Evolutionary conservation across 768 basidiomycete genomes (phyloP).

Genomic region (Boletus vinaceobasis): DNA sequence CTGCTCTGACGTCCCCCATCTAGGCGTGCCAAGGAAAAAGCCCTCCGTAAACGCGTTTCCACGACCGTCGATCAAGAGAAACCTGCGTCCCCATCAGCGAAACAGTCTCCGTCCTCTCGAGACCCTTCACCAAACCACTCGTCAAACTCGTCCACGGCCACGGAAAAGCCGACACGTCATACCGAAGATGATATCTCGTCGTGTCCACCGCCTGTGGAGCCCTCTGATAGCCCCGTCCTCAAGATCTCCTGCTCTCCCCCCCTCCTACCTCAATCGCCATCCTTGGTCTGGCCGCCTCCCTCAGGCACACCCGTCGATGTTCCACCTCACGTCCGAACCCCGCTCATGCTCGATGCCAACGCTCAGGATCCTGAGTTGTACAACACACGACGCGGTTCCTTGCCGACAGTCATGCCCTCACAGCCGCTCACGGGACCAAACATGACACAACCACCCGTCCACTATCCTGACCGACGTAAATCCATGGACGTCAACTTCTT

Average conservation of each 20-base stretch:
- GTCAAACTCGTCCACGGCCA: constrained; percentile 36
- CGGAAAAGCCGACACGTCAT: constrained; percentile 35
- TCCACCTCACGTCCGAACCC: constrained; percentile 24
- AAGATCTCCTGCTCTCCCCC: constrained; percentile 25
- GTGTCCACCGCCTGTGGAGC: not conserved
- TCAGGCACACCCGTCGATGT: constrained; percentile 29
- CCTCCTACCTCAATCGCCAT: constrained; percentile 4
- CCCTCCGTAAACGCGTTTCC: constrained; percentile 49
- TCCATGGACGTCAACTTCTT: constrained; percentile 45
- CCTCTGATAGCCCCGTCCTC: constrained; percentile 12
- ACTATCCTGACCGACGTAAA: constrained; percentile 36
- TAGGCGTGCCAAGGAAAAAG: constrained; percentile 86
- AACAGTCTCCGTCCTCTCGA: constrained; percentile 12
- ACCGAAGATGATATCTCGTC: constrained; percentile 13
- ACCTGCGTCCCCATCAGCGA: not conserved
- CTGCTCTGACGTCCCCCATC: constrained; percentile 10
- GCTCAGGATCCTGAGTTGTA: constrained; percentile 32
- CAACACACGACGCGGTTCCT: constrained; percentile 50
- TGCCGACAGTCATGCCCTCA: constrained; percentile 41
- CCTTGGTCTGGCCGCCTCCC: constrained; percentile 32
- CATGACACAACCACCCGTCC: constrained; percentile 35
- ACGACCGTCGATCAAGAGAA: constrained; percentile 19
- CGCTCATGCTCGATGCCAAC: constrained; percentile 16
- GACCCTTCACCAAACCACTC: constrained; percentile 31
- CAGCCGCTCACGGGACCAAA: constrained; percentile 20